Base-by-base conservation (phyloP, 1,139 yeast genomes). In the Geotrichum restrictum region DNA sequence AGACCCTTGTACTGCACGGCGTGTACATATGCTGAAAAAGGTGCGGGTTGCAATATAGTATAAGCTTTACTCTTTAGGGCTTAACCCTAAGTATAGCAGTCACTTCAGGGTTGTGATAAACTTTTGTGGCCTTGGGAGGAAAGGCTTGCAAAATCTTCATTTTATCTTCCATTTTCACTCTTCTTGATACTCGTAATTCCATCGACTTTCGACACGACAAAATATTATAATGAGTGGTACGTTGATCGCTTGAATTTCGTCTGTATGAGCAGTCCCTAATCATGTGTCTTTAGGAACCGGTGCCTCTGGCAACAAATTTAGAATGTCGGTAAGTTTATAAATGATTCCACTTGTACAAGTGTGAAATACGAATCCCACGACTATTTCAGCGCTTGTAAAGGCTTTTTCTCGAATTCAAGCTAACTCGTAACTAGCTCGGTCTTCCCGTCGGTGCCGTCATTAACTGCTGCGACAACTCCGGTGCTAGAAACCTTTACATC, bases 391-490 rank as follows among this genome's bases (percentile, higher is more conserved):
- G 29, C 21, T 34, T 19, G 13, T n/a, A 27, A 10, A n/a, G 33
- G 16, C 19, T 44, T 27, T 3, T 37, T 14, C 18, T 47, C n/a
- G 18, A 24, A n/a, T 8, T 11, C 7, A 16, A 10, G 41, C 19
- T 37, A 37, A 37, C 41, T 19, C 22, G n/a, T 16, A 37, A 11
- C 8, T 45, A 54, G 88, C 89, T 94, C 82, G 99, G 96, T 85
- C 88, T 94, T 77, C 99, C 99, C 80, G 86, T 83, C 70, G 98
- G 98, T 80, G 99, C 99, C 79, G 89, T 94, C 78, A 85, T 94
- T 82, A 94, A 94, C 89, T 94, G 99, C 83, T 93, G 96, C 79
- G 99, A 94, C 79, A 94, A 94, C 96, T 82, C 95, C 70, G 99
- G 99, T 83, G 99, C 98, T 73, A 91, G 98, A 85, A 93, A 91